Base-by-base conservation (phyloP, 2,329 filamentous ascomycete genomes). In the Ophiobolus disseminans region DNA sequence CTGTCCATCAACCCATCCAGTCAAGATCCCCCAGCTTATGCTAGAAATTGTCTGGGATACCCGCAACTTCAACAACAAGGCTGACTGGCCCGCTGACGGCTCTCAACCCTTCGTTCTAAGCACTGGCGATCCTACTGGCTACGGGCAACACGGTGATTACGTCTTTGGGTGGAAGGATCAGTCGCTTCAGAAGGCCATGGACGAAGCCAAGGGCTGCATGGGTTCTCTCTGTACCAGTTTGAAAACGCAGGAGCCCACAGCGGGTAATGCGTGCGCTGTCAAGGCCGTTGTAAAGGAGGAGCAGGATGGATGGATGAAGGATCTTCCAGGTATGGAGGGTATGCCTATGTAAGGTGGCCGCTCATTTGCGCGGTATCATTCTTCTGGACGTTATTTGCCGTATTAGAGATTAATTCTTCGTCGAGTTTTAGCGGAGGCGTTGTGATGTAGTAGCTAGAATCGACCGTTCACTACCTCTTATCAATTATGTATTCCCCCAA, bases 31-130 rank as follows among this genome's bases (percentile, higher is more conserved):
- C 5, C 76, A 78, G 62, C 63, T 79, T 26, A 75, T 75, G 37
- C 73, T 73, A 48, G 76, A 78, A 62, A 14, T 40, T 13, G 73
- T 79, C 47, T 79, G 76, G 75, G 75, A 78, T 57, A 79, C 66
- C 0, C 62, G 53, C 9, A 36, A 60, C n/a, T 71, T 71, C 59
- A 70, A 70, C 54, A 63, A 68, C 55, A 65, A 65, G 47, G 65
- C 60, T 2, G 65, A 68, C 7, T 68, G 65, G 65, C 65, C 64
- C 0, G 53, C 58, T 7, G 65, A 68, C 19, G 63, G 63, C 13
- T 60, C 57, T 2, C 63, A 66, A 21, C 63, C 63, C 5, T 66
- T 66, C 36, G 55, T 61, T 16, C 61, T 68, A n/a, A 55, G 52
- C 25, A 62, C 58, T 0, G 60, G 65, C 2, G 63, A 65, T 35